These are phyloP conservation scores for Fusarium pseudocircinatum DNA, from an alignment of 2,329 filamentous ascomycete genomes.

Conservation along the genomic window DNA sequence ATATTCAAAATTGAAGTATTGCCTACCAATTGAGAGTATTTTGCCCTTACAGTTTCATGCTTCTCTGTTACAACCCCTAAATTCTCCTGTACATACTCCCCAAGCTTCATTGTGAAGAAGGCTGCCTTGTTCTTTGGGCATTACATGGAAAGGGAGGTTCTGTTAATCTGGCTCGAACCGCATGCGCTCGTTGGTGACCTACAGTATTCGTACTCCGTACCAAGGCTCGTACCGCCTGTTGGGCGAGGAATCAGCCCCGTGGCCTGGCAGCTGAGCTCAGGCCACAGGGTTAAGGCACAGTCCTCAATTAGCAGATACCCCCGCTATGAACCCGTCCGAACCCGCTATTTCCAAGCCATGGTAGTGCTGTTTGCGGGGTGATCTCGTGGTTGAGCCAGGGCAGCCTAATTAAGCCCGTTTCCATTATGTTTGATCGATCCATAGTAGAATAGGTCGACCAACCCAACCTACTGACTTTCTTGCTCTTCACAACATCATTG, in stretches of 20 bases:
- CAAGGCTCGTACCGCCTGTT: neutral
- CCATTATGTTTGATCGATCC: constrained; percentile 26
- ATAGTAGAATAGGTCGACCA: constrained; percentile 9
- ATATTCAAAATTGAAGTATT: neutral
- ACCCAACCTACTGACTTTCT: constrained; percentile 28
- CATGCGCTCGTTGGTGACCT: neutral
- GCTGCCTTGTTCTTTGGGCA: neutral
- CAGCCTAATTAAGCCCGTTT: constrained; percentile 23
- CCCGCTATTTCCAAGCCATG: constrained; percentile 21
- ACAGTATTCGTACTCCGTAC: neutral
- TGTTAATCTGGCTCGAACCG: neutral
- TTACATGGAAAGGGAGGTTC: neutral
- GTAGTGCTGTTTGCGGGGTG: constrained; percentile 35
- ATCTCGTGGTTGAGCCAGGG: constrained; percentile 28
- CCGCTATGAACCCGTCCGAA: constrained; percentile 20
- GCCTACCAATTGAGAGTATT: neutral
- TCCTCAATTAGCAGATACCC: constrained; percentile 9
- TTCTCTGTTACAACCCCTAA: neutral
- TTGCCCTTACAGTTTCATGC: neutral
- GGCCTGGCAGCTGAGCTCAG: neutral
- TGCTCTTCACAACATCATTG: constrained; percentile 38
- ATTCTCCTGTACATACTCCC: neutral
- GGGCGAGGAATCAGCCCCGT: neutral
- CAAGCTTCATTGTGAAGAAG: neutral
- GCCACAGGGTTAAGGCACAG: neutral